Evolutionary conservation across 306 rosid genomes (phyloP).

Genomic region (Datisca glomerata): DNA sequence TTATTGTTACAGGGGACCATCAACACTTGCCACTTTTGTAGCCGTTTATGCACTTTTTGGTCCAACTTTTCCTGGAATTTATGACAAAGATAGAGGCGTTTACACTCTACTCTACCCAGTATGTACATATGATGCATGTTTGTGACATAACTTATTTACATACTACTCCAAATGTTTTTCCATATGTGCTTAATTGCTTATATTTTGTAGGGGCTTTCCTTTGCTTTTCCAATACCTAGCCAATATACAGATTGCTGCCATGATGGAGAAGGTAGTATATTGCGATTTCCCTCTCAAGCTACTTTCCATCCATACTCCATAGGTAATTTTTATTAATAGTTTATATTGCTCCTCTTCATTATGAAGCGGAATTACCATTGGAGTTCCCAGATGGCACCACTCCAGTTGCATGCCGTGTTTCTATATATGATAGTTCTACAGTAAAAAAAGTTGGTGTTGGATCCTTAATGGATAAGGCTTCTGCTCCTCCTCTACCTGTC

Average conservation of each 20-base stretch:
- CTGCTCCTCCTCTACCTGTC: slow-evolving; percentile 70
- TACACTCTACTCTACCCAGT: slow-evolving; percentile 93
- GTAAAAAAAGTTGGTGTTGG: slow-evolving; percentile 94
- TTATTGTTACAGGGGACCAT: slow-evolving; percentile 52
- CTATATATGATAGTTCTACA: slow-evolving; percentile 76
- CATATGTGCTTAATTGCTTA: slow-evolving; percentile 9
- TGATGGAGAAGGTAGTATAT: slow-evolving; percentile 68
- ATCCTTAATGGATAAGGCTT: slow-evolving; percentile 85
- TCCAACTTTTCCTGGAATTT: slow-evolving; percentile 89
- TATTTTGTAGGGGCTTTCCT: slow-evolving; percentile 72
- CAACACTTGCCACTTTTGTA: slow-evolving; percentile 80
- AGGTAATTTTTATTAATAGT: slow-evolving; percentile 15
- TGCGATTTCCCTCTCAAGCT: slow-evolving; percentile 8
- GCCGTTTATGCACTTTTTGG: slow-evolving; percentile 95
- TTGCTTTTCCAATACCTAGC: slow-evolving; percentile 95
- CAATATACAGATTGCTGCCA: slow-evolving; percentile 82
- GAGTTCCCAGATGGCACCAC: slow-evolving; percentile 99
- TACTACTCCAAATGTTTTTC: slow-evolving; percentile 4
- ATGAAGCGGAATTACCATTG: slow-evolving; percentile 69
- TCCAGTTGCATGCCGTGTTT: slow-evolving; percentile 93
- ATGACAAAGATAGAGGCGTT: slow-evolving; percentile 78
- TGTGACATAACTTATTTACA: slow-evolving; percentile 1
- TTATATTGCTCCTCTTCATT: slow-evolving; percentile 13
- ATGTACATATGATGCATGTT: slow-evolving; percentile 21
- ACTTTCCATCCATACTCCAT: background rate